Base-by-base conservation (phyloP, 257 asterid species). In the Solanum lycopersicoides region DNA sequence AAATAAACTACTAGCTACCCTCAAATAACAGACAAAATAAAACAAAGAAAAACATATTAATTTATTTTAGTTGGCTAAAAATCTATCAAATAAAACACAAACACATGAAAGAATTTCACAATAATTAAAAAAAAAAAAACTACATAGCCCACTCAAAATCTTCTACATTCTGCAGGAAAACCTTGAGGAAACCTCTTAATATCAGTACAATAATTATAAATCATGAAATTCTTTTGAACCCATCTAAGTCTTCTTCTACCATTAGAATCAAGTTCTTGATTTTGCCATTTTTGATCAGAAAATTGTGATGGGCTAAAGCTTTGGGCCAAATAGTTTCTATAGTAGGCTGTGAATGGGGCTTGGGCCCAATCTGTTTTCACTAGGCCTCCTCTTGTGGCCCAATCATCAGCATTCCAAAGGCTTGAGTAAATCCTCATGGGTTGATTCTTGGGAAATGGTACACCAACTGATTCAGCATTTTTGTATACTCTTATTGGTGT, bases 301-400 rank as follows among this genome's bases (percentile, higher is more conserved):
- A 86, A 92, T 68, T 90, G 89, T 3, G 93, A 59, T 12, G 47
- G 87, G 76, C 75, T 66, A 76, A 92, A 88, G 3, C 94, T 88
- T 56, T 92, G 97, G 6, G 89, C 94, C 60, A 89, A 88, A 80
- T 95, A 96, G 83, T 95, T 96, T 20, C 99, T 89, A 79, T 91
- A 95, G 80, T 92, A 95, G 35, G 99, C 99, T 5, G 95, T 95
- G 85, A 96, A 96, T 23, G 99, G 99, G 11, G 98, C 98, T 84
- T 92, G 90, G 1, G 97, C 76, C 99, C 99, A 96, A 75, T 96
- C 99, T 5, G 95, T 92, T 83, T 96, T 96, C 42, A 94, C 92
- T 2, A 92, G 88, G 56, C 99, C 99, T 9, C 98, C 98, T 90
- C 97, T 94, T 7, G 99, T 96, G 2, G 99, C 99, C 99, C 99